Evolutionary conservation across 2,329 filamentous ascomycete genomes (phyloP).

Genomic region (Verticillium longisporum): DNA sequence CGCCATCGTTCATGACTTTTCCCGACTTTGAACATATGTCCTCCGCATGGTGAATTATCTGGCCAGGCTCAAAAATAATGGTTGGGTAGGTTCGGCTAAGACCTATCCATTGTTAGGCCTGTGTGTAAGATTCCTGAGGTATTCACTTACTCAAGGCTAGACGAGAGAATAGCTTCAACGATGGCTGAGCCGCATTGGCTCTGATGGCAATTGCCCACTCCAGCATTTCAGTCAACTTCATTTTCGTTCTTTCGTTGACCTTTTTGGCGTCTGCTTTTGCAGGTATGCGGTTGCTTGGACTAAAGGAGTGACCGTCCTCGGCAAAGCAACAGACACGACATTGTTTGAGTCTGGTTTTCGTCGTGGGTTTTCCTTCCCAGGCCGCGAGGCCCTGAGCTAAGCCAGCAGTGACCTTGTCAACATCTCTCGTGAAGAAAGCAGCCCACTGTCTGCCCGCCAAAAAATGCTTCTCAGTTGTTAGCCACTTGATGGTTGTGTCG

Average conservation of each 20-base stretch:
- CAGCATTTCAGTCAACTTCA: constrained; percentile 35
- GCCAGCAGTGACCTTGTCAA: constrained; percentile 28
- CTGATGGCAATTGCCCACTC: constrained; percentile 44
- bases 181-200: constrained; percentile 36
- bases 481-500: constrained; percentile 32
- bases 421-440: constrained; percentile 36
- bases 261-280: constrained; percentile 15
- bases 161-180: constrained; percentile 52
- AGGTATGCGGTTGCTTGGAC: constrained; percentile 11
- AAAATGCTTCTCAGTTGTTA: constrained; percentile 27
- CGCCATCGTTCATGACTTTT: constrained; percentile 60
- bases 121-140: neutral
- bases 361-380: constrained; percentile 8
- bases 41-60: constrained; percentile 32
- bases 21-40: constrained; percentile 32
- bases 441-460: constrained; percentile 41
- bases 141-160: constrained; percentile 41
- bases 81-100: constrained; percentile 44
- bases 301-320: constrained; percentile 38
- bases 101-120: constrained; percentile 24
- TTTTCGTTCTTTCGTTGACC: constrained; percentile 18
- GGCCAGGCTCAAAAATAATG: constrained; percentile 32
- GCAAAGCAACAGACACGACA: constrained; percentile 48
- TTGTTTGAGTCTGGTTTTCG: constrained; percentile 18
- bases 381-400: constrained; percentile 8